Evolutionary conservation across 306 rosid species (phyloP).

Genomic region (Gleditsia sinensis): DNA sequence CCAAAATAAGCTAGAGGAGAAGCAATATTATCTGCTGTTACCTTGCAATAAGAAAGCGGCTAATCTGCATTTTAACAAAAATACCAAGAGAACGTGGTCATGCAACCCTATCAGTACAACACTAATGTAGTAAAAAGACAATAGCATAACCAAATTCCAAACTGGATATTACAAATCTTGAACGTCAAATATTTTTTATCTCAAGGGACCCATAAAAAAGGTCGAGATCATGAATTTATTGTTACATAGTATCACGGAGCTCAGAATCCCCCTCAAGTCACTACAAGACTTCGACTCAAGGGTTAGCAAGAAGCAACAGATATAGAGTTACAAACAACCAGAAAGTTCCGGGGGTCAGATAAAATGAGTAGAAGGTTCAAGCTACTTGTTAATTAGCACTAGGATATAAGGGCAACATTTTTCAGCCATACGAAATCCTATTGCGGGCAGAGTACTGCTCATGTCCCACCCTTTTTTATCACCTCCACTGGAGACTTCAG

Average conservation of each 20-base stretch:
- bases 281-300: background rate
- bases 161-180: background rate
- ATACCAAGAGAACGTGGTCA: background rate
- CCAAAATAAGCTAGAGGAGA: too few species aligned
- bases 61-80: background rate
- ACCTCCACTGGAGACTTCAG: constrained; percentile 72
- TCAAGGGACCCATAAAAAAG: background rate
- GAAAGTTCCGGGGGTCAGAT: constrained; percentile 37
- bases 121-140: background rate
- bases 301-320: constrained; percentile 36
- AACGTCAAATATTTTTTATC: background rate
- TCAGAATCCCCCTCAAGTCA: constrained; percentile 1
- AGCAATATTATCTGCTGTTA: background rate
- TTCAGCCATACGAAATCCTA: background rate
- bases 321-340: constrained; percentile 43
- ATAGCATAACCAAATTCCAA: background rate
- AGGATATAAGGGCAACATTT: constrained; percentile 20
- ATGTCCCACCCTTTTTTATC: constrained; percentile 52
- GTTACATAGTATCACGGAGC: background rate
- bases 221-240: background rate
- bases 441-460: background rate
- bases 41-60: background rate
- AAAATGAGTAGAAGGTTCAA: constrained; percentile 26
- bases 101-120: too few species aligned
- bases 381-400: constrained; percentile 36